Conservation (phyloP, 2,329 filamentous ascomycete genomes). For the Sporothrix euskadiensis region DNA sequence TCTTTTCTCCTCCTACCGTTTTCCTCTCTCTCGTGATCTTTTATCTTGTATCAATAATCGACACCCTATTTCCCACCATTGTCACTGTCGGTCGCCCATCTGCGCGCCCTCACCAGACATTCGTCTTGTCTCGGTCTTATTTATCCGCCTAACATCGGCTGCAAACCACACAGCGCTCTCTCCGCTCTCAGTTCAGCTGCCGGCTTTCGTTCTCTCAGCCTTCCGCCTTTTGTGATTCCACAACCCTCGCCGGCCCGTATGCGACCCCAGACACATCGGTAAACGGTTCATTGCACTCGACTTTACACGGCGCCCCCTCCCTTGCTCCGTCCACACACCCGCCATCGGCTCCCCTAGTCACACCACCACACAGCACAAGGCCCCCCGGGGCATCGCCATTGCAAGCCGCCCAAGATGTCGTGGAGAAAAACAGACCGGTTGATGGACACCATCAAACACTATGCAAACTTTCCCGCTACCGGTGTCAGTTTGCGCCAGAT, state of each 20-base stretch:
- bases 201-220: not conserved
- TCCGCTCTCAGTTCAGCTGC: conserved; percentile 1
- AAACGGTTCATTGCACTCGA: conserved; percentile 2
- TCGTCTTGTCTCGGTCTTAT: conserved; percentile 22
- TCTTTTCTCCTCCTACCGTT: not conserved
- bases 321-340: not conserved
- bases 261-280: conserved; percentile 10
- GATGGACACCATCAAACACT: conserved; percentile 97
- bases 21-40: conserved; percentile 9
- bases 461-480: conserved; percentile 94
- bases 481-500: conserved; percentile 96
- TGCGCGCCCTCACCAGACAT: conserved; percentile 2
- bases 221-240: not conserved
- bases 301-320: not conserved
- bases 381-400: conserved; percentile 13
- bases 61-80: not conserved
- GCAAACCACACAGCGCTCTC: conserved; percentile 9
- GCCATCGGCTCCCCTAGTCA: conserved; percentile 18
- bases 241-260: conserved; percentile 2
- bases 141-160: conserved; percentile 24
- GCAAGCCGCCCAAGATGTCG: conserved; percentile 64
- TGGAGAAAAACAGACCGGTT: conserved; percentile 88
- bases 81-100: conserved; percentile 1
- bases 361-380: conserved; percentile 16
- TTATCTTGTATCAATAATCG: not conserved